phyloP scores from a whole-genome alignment of 1,139 yeast genomes.

The Kurtzmaniella quercitrusa region DNA sequence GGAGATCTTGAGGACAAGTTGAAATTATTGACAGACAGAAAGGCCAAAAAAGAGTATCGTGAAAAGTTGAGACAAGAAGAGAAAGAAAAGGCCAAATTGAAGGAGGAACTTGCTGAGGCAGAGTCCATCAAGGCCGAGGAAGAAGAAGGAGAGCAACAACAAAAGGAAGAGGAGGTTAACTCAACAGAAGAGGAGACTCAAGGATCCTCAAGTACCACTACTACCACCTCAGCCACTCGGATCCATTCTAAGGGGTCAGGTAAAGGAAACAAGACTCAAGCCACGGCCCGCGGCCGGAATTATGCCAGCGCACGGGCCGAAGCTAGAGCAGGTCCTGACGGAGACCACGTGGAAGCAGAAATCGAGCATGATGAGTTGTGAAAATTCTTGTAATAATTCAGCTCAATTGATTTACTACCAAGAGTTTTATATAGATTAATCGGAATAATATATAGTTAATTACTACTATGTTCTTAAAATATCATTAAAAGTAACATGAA shows the following conservation, averaged over 20 bases:
- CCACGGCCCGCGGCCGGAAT: neutral
- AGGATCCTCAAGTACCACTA: neutral
- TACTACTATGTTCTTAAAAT: no score
- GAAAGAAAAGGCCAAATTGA: conserved; percentile 18
- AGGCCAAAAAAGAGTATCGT: conserved; percentile 32
- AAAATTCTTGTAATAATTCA: neutral
- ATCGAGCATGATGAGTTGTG: conserved; percentile 7
- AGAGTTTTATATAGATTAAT: no score
- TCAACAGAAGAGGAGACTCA: conserved; percentile 8
- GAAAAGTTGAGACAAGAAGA: conserved; percentile 26
- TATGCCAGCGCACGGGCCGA: conserved; percentile 1
- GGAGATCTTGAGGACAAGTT: conserved; percentile 31
- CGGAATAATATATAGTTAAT: no score
- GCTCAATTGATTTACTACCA: no score
- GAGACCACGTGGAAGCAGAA: conserved; percentile 4
- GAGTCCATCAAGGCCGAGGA: conserved; percentile 12
- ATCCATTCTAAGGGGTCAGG: neutral
- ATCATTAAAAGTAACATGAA: no score
- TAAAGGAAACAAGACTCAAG: neutral
- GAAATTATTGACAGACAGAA: conserved; percentile 31
- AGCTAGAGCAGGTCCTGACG: neutral
- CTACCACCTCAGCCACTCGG: conserved; percentile 7
- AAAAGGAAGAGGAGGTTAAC: conserved; percentile 14
- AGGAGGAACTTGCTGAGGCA: conserved; percentile 17
- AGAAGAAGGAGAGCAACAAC: conserved; percentile 21